phyloP scores from a whole-genome alignment of 176 grass and related monocot genomes.

The Cenchrus fungigraminus region DNA sequence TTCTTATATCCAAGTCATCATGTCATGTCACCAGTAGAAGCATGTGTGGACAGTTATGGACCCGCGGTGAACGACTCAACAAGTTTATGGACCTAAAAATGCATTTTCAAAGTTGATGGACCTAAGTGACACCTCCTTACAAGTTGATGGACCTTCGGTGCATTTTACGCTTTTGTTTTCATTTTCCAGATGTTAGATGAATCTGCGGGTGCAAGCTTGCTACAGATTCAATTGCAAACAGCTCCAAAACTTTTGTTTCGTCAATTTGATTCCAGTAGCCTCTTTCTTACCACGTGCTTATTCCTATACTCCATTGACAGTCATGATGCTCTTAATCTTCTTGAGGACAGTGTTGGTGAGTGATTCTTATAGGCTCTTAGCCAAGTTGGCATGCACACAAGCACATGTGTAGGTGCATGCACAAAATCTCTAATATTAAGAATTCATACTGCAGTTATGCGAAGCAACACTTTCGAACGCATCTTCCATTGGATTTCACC shows the following conservation, averaged over 20 bases:
- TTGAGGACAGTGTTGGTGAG: slow-evolving; percentile 96
- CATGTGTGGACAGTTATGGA: too few species aligned
- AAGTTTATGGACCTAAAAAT: too few species aligned
- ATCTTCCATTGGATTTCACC: slow-evolving; percentile 80
- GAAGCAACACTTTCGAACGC: slow-evolving; percentile 91
- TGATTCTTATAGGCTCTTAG: slow-evolving; percentile 24
- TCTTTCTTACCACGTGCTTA: slow-evolving; percentile 85
- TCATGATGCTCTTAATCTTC: slow-evolving; percentile 99
- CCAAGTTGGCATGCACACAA: not conserved
- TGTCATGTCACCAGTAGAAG: too few species aligned
- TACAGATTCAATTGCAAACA: slow-evolving; percentile 90
- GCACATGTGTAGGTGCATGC: not conserved
- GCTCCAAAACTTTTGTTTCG: slow-evolving; percentile 83
- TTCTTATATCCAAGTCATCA: too few species aligned
- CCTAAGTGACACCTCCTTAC: too few species aligned
- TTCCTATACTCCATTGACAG: slow-evolving; percentile 83
- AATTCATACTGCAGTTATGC: slow-evolving; percentile 71
- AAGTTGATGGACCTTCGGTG: too few species aligned
- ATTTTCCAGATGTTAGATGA: slow-evolving; percentile 84
- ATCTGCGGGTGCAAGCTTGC: slow-evolving; percentile 89
- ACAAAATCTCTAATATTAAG: slow-evolving; percentile 27
- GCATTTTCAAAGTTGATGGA: too few species aligned
- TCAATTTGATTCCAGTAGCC: slow-evolving; percentile 86
- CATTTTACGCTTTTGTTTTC: not conserved
- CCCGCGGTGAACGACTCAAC: too few species aligned